Base-by-base conservation (phyloP, 176 grass and related monocot genomes). In the Oropetium thomaeum region DNA sequence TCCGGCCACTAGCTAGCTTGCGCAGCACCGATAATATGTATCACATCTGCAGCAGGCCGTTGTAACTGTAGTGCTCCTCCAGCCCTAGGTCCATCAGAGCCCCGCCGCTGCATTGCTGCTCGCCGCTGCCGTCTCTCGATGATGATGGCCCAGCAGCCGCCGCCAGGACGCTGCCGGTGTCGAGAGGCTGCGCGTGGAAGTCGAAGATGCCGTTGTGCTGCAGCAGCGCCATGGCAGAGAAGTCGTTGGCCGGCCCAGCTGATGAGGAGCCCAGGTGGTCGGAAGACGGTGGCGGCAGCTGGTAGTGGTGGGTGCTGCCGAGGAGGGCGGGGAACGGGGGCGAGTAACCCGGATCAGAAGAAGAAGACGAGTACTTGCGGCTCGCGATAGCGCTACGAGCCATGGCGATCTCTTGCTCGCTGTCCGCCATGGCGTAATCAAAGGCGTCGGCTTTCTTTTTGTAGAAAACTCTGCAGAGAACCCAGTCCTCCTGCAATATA, bases 401-500 rank as follows among this genome's bases (percentile, higher is more conserved):
- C 78, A 84, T 69, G 43, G 26, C 5, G 27, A 75, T 34, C 5
- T 71, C 75, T 0, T 69, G 85, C 41, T 89, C 69, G 23, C 2
- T 70, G 40, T 89, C 82, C n/a, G n/a, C n/a, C 78, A 82, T 65
- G 68, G 10, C 2, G 58, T 82, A 82, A n/a, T 79, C 79, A 51
- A 71, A 41, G 9, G 69, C 63, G n/a, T 92, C 82, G 14, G 58
- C 63, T 31, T 88, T 86, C 49, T 89, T 92, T 79, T 92, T 92
- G 79, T 86, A 58, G 49, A 83, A 89, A 34, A 92, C 89, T 85
- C 89, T 85, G 74, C 89, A 92, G 23, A 92, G 61, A 73, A 92
- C 89, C 89, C 89, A 92, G 39, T 89, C 89, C 86, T 92, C 89
- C 89, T 90, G 62, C 28, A 40, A 40, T 25, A 4, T 33, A 34